A percentile compares a stretch with the other conserved stretches of the same genome.
Evolutionary conservation across 352 stramenopile genomes (phyloP).

Genomic region (Peronospora destructor): DNA sequence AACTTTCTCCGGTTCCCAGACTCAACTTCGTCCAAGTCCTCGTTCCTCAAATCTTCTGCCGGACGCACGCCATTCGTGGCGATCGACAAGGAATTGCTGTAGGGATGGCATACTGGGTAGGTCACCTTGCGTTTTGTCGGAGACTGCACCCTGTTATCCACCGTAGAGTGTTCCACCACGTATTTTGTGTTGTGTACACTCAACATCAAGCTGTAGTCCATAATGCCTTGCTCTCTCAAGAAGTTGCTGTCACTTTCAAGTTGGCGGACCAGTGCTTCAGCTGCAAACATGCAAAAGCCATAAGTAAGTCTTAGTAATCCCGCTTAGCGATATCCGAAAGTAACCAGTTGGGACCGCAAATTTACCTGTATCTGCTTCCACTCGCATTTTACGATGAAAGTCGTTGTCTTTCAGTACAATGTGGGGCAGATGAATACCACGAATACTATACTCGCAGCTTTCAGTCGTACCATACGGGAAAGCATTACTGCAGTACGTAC

Average conservation of each 20-base stretch:
- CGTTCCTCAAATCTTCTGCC: slow-evolving; percentile 38
- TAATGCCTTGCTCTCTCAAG: slow-evolving; percentile 73
- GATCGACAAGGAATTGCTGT: slow-evolving; percentile 37
- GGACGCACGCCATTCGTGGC: slow-evolving; percentile 28
- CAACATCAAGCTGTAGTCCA: slow-evolving; percentile 85
- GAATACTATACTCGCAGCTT: slow-evolving; percentile 71
- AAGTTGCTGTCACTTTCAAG: slow-evolving; percentile 72
- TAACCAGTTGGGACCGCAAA: background rate
- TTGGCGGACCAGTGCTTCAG: slow-evolving; percentile 52
- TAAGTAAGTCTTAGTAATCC: slow-evolving; percentile 8
- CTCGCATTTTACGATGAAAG: slow-evolving; percentile 76
- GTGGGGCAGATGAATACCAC: slow-evolving; percentile 68
- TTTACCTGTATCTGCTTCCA: slow-evolving; percentile 48
- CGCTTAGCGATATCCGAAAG: background rate
- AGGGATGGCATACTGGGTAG: slow-evolving; percentile 61
- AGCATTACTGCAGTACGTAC: slow-evolving; percentile 77
- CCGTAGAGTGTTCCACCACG: slow-evolving; percentile 56
- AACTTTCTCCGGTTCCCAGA: slow-evolving; percentile 45
- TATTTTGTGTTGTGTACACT: slow-evolving; percentile 85
- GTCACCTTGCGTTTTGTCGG: slow-evolving; percentile 69
- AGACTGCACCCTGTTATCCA: slow-evolving; percentile 34
- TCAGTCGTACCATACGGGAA: slow-evolving; percentile 70
- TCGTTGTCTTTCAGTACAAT: slow-evolving; percentile 84
- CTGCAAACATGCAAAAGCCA: slow-evolving; percentile 13
- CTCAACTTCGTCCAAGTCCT: slow-evolving; percentile 54